Conservation (phyloP, 2,329 filamentous ascomycete species). For the Daldinia sp. region DNA sequence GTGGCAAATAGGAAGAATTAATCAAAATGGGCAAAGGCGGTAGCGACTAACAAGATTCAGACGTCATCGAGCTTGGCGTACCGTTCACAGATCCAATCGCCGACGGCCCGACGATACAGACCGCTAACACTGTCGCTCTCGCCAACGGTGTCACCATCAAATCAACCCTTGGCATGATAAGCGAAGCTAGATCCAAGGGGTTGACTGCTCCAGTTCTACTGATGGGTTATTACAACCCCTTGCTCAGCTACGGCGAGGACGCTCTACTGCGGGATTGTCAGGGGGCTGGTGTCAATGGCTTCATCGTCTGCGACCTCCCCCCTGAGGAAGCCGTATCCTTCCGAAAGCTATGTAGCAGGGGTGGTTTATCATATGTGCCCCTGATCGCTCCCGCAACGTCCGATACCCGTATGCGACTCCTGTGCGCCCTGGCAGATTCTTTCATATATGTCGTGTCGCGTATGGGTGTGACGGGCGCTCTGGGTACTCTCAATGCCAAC, state of each 20-base stretch:
- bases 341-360: conserved; percentile 81
- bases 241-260: conserved; percentile 94
- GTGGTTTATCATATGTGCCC: conserved; percentile 92
- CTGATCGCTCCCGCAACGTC: conserved; percentile 94
- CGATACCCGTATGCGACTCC: conserved; percentile 89
- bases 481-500: conserved; percentile 80
- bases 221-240: conserved; percentile 99
- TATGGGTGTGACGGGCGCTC: conserved; percentile 95
- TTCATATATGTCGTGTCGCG: conserved; percentile 99
- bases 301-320: conserved; percentile 95
- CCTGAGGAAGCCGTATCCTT: conserved; percentile 96
- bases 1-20: conserved; percentile 5
- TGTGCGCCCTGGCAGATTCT: conserved; percentile 96
- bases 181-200: conserved; percentile 78
- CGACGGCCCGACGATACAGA: conserved; percentile 96
- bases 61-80: conserved; percentile 93
- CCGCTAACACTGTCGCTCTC: conserved; percentile 89
- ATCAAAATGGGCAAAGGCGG: neutral
- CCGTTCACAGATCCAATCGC: conserved; percentile 99
- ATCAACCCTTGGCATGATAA: conserved; percentile 82
- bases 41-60: conserved; percentile 54
- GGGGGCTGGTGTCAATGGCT: conserved; percentile 88
- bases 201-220: conserved; percentile 84
- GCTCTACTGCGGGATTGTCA: conserved; percentile 84
- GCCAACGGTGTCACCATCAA: conserved; percentile 86